Evolutionary conservation across 108 stramenopile species (phyloP), one percentile per base, ranked within the genome.

Genomic region (Chaetoceros muelleri): DNA sequence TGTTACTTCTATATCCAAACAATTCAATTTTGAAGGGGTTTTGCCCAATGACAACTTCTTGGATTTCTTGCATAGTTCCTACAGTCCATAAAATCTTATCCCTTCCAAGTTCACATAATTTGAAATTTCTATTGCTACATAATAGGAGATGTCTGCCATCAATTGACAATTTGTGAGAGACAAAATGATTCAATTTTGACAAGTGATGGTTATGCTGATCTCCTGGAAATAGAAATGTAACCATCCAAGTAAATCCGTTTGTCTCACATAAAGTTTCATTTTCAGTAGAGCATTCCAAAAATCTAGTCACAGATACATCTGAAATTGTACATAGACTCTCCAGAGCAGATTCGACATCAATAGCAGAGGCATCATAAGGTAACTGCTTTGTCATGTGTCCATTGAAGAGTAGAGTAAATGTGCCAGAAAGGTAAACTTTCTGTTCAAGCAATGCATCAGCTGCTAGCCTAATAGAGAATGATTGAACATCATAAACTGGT

Each of bases 321-420:
- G 64, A 53, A 7, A 88, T 40, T 23, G 61, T 81, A 51, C 81
- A 82, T 27, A 91, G 64, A n/a, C 55, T 57, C 50, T 88, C 81
- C 30, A 91, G 64, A 2, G 84, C 86, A 2, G 46, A 48, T 54
- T 84, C 70, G 21, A 91, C 46, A 24, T 52, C 75, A 7, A 48
- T 57, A 29, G 80, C 72, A 8, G 74, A 66, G 8, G 71, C 81
- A 53, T 87, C 79, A 63, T 73, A 78, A 0, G 68, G 64, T 3
- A 90, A 49, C 46, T 84, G 74, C 2, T 23, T 46, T 26, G 84
- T 81, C 26, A 53, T 60, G 52, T 84, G 76, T n/a, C 88, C 86
- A 47, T 83, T 79, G 50, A 90, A 82, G 3, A 44, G 27, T 27
- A 93, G 70, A 5, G 63, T 46, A 60, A 90, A 93, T 7, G 78